Base-by-base conservation (phyloP, 495 filamentous ascomycete genomes). In the Penicillium atrosanguineum region DNA sequence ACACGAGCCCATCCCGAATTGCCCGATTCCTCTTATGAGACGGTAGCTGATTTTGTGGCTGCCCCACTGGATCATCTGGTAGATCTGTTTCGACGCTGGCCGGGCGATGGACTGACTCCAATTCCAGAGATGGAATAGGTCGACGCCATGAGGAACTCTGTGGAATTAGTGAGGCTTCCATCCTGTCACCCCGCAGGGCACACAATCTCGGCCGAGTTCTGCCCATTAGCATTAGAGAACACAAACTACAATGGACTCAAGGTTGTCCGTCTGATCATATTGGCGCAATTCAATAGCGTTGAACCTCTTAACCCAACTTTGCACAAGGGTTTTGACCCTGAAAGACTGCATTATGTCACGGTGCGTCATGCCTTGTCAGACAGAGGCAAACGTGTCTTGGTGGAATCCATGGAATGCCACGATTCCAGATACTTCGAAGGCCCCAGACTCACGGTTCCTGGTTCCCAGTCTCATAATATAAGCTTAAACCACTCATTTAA, bases 1-100 rank as follows among this genome's bases (percentile, higher is more conserved):
- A 80, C 79, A 2, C 71, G 79, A 7, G 78, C 77, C 18, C 83
- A 86, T 61, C 81, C 82, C 18, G 61, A 45, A 25, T 61, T 66
- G 7, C 67, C 65, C 2, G 54, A 55, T 43, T 60, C 52, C 2
- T 63, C 57, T 1, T 71, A 61, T 47, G 65, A 69, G 52, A 69
- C 61, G 1, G 63, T 54, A 1, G 52, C 58, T 11, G 64, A 56
- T 5, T 26, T 73, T 20, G 45, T 73, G 31, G 60, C 65, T 8
- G 67, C 69, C 19, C 70, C 70, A 41, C 44, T 67, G 28, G 69
- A 73, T 52, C 60, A 68, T 51, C 37, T 72, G 15, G 48, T 36
- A 47, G 69, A 69, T 53, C 19, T 72, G 16, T 70, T 73, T 52
- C 59, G 62, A 1, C 64, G 57, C 46, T 73, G 70, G 70, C 69